A percentile compares a stretch with the other conserved stretches of the same genome.
Evolutionary conservation across 768 basidiomycete genomes (phyloP).

Genomic region (Hortiboletus campestris): DNA sequence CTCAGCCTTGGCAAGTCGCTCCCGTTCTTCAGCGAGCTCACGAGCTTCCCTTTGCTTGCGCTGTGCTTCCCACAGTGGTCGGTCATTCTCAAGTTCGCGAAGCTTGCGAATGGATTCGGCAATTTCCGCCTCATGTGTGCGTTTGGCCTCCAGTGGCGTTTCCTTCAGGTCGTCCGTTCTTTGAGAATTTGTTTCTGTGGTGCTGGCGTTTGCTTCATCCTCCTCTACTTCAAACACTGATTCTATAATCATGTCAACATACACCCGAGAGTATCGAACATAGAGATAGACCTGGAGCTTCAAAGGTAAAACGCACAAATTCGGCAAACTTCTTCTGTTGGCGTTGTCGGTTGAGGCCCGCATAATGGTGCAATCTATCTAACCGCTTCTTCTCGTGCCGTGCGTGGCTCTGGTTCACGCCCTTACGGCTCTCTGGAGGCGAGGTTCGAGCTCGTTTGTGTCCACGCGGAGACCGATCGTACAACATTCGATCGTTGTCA

Average conservation of each 20-base stretch:
- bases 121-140: slow-evolving; percentile 42
- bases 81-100: slow-evolving; percentile 62
- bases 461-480: slow-evolving; percentile 24
- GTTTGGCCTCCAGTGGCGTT: slow-evolving; percentile 35
- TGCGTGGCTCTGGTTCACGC: slow-evolving; percentile 35
- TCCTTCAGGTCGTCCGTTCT: background rate
- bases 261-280: background rate
- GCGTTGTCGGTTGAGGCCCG: slow-evolving; percentile 37
- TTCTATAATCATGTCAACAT: slow-evolving; percentile 9
- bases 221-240: slow-evolving; percentile 12
- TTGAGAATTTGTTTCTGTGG: slow-evolving; percentile 5
- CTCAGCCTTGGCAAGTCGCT: slow-evolving; percentile 36
- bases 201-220: slow-evolving; percentile 2
- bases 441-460: slow-evolving; percentile 52
- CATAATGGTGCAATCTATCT: slow-evolving; percentile 38
- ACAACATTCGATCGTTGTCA: slow-evolving; percentile 28
- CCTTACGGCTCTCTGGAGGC: slow-evolving; percentile 44
- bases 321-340: slow-evolving; percentile 41
- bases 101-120: slow-evolving; percentile 67
- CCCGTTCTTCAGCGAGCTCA: slow-evolving; percentile 45
- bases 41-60: slow-evolving; percentile 44
- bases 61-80: slow-evolving; percentile 58
- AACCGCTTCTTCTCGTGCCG: slow-evolving; percentile 44
- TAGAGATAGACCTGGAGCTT: slow-evolving; percentile 19
- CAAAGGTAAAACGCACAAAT: slow-evolving; percentile 30